These are phyloP conservation scores for Leccinum arenicola DNA, from an alignment of 768 basidiomycete species.

Conservation along the genomic window DNA sequence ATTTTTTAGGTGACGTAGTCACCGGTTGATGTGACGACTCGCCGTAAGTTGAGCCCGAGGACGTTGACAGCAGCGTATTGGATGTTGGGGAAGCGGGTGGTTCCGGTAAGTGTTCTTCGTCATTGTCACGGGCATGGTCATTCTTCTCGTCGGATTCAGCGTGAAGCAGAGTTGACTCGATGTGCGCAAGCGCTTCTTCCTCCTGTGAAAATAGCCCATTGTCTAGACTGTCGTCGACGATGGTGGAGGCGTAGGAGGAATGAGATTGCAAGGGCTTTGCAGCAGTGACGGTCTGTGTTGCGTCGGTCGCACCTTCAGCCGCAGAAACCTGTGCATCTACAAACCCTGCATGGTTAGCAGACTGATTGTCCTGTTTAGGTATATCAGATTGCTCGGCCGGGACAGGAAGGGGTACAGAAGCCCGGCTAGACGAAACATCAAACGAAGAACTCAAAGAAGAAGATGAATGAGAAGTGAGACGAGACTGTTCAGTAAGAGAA, in stretches of 20 bases:
- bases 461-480: slow-evolving; percentile 30
- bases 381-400: slow-evolving; percentile 30
- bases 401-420: slow-evolving; percentile 31
- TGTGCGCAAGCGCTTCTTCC: slow-evolving; percentile 19
- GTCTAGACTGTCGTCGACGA: slow-evolving; percentile 45
- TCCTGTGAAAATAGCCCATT: slow-evolving; percentile 28
- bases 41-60: slow-evolving; percentile 40
- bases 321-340: slow-evolving; percentile 42
- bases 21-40: slow-evolving; percentile 40
- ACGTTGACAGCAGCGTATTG: slow-evolving; percentile 40
- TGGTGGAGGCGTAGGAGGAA: slow-evolving; percentile 50
- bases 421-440: slow-evolving; percentile 48
- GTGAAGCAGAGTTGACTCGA: slow-evolving; percentile 21
- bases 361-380: slow-evolving; percentile 43
- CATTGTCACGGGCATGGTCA: slow-evolving; percentile 17
- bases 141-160: slow-evolving; percentile 18
- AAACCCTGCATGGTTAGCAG: slow-evolving; percentile 47
- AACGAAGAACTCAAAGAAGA: slow-evolving; percentile 33
- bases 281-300: slow-evolving; percentile 7
- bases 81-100: slow-evolving; percentile 57
- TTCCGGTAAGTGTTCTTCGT: slow-evolving; percentile 52
- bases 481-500: slow-evolving; percentile 31
- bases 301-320: background rate
- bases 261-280: slow-evolving; percentile 38
- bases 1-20: slow-evolving; percentile 30